A percentile compares a stretch with the other conserved stretches of the same genome.
Conservation (phyloP, 2,329 filamentous ascomycete species). For the Diaporthe amygdali region DNA sequence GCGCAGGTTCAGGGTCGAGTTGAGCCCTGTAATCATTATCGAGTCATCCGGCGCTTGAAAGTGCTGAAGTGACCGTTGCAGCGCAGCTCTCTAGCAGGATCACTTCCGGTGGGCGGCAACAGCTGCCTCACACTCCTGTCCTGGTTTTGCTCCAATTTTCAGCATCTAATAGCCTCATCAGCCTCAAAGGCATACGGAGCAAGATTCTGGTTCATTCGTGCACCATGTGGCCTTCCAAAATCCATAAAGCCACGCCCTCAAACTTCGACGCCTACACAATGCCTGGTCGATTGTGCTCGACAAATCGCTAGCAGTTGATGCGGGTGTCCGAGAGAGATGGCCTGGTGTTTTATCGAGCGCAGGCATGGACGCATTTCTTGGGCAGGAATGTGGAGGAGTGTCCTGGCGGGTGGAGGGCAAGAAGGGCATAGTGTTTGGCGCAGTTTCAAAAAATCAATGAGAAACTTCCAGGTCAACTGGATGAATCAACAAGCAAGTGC, state of each 20-base stretch:
- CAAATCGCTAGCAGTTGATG: not conserved
- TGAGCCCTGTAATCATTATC: not conserved
- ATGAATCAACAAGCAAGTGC: not conserved
- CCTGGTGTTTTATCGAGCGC: not conserved
- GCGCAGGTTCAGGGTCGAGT: not conserved
- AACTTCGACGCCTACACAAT: not conserved
- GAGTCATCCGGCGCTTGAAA: not conserved
- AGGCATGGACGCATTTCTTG: not conserved
- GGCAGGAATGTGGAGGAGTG: not conserved
- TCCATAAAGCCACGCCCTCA: not conserved
- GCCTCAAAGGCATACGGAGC: not conserved
- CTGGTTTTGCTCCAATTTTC: not conserved
- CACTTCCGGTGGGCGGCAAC: not conserved
- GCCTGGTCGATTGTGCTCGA: not conserved
- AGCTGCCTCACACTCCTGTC: not conserved
- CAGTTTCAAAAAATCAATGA: not conserved
- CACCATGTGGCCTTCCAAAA: not conserved
- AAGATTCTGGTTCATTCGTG: not conserved
- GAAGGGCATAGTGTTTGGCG: not conserved
- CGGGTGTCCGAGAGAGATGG: not conserved
- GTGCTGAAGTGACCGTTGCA: not conserved
- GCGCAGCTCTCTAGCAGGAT: not conserved
- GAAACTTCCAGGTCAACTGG: not conserved
- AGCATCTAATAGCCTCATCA: not conserved
- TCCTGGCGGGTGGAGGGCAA: not conserved